Evolutionary conservation across 2,329 filamentous ascomycete genomes (phyloP).

Genomic region (Gaeumannomyces tritici): DNA sequence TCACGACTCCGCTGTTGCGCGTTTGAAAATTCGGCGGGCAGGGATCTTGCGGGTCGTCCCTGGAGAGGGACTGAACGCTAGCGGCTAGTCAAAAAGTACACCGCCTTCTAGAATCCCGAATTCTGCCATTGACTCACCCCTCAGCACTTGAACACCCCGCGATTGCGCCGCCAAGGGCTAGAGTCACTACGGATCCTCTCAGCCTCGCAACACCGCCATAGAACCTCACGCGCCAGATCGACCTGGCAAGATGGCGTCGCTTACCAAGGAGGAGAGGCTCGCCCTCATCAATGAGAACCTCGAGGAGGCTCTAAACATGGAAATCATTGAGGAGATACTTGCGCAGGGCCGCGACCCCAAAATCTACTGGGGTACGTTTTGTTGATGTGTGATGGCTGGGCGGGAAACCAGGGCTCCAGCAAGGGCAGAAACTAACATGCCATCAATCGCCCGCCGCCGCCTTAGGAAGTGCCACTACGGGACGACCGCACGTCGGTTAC

Average conservation of each 20-base stretch:
- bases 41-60: background rate
- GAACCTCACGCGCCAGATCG: background rate
- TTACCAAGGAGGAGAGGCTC: slow-evolving; percentile 41
- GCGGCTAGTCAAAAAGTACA: background rate
- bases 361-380: slow-evolving; percentile 67
- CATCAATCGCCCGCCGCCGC: slow-evolving; percentile 2
- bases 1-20: background rate
- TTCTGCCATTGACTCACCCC: slow-evolving; percentile 5
- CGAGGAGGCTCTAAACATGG: slow-evolving; percentile 71
- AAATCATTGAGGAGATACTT: slow-evolving; percentile 68
- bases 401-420: background rate
- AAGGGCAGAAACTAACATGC: background rate
- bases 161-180: background rate
- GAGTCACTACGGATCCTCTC: background rate
- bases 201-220: background rate
- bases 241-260: background rate
- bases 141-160: background rate
- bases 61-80: background rate
- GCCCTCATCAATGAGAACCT: slow-evolving; percentile 72
- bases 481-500: slow-evolving; percentile 83
- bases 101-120: slow-evolving; percentile 1
- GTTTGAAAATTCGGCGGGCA: background rate
- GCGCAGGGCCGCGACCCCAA: slow-evolving; percentile 62
- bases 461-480: slow-evolving; percentile 68
- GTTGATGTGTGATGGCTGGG: background rate